Base-by-base conservation (phyloP, 345 rosid genomes). In the Hirschfeldia incana region DNA sequence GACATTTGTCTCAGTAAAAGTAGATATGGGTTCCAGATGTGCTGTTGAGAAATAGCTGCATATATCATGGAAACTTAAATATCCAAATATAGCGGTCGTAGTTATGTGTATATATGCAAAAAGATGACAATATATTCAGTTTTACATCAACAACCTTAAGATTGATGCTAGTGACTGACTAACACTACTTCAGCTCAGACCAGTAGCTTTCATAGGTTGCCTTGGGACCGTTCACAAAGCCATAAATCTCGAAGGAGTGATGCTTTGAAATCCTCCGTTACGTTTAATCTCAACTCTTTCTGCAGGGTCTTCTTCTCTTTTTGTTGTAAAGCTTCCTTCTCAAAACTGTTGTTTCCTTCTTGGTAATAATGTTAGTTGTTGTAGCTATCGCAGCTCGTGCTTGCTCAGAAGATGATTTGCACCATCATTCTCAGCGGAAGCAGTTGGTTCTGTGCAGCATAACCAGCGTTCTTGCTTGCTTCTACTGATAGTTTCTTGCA, bases 351-450 rank as follows among this genome's bases (percentile, higher is more conserved):
- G 73, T 65, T 75, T 65, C 58, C 5, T 57, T 44, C 9, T 34
- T 44, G 9, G 32, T 89, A 42, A 91, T 85, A 85, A 87, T 90
- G 76, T 90, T 79, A 1, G 91, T 85, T 5, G 92, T 86, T 16
- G 93, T 87, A 1, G 81, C 85, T 73, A 63, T 69, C 15, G 91
- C 79, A 0, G 88, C 88, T 81, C 97, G 84, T 29, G 95, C 91
- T 78, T 92, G 94, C 84, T 94, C 98, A 90, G 82, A 94, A 92
- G 67, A 94, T 89, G 78, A 92, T 97, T 82, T 94, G 97, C 4
- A 94, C 97, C 32, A 94, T 97, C 3, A 92, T 92, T 73, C 98
- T 87, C 27, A 94, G 74, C 0, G 98, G 98, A 51, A 94, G 92
- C 12, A 88, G 72, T 84, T 94, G 95, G 39, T 94, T 94, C 64